Base-by-base conservation (phyloP, 306 rosid genomes). In the Boehmeria nivea region DNA sequence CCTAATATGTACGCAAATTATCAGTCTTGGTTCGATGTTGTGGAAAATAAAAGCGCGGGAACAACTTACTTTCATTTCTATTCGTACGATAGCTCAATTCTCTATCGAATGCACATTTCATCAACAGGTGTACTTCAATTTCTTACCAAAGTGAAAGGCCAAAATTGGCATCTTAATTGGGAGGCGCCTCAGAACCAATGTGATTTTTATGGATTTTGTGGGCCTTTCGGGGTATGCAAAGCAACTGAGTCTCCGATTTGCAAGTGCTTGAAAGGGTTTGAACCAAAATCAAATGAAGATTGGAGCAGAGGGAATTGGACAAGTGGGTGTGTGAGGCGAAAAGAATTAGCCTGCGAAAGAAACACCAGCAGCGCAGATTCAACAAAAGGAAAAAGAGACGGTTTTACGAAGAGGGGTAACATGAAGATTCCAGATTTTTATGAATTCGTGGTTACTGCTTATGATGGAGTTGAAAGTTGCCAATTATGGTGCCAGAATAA, bases 1-100 rank as follows among this genome's bases (percentile, higher is more conserved):
- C 75, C 74, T 0, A 3, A 20, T 0, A 75, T 72, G 79, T 3
- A 67, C 43, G 18, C 64, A 3, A 67, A 28, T 14, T 80, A 66
- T 64, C 23, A 23, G 6, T 40, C 43, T 58, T 76, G 75, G 12
- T 72, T 67, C 43, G 27, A 0, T 19, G 36, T 77, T 0, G 68
- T 16, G 1, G 59, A 71, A 52, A 64, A 80, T 23, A 39, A 15
- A 6, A 47, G 53, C 17, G 11, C 17, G 15, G 80, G 82, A 25
- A 66, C 60, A 22, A 65, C 43, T 31, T 69, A 37, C 22, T 17
- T 72, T 0, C 49, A 57, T 53, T 79, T 47, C 10, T 18, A 6
- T 18, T 46, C 27, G 9, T 18, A 16, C 37, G 42, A 59, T 13
- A n/a, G 4, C 11, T 49, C 72, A 15, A 2, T 10, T 0, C 17